phyloP scores from a whole-genome alignment of 805 yeast genomes.

The Metahyphopichia silvanorum region DNA sequence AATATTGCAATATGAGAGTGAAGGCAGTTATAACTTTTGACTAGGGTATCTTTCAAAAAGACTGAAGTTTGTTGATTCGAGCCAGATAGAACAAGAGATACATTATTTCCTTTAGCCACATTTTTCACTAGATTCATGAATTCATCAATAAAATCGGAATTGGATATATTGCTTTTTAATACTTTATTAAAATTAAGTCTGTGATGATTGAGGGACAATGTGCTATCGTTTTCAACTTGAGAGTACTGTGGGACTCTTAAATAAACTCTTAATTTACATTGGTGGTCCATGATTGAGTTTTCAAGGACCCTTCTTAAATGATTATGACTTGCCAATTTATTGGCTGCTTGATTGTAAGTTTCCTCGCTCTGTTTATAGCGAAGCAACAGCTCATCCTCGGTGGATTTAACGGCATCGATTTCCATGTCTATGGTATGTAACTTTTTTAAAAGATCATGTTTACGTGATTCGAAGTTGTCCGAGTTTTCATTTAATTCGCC shows the following conservation, averaged over 20 bases:
- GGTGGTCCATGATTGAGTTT: slow-evolving; percentile 42
- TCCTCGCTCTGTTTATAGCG: slow-evolving; percentile 14
- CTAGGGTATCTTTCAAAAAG: slow-evolving; percentile 6
- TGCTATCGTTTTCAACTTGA: background rate
- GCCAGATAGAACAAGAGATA: slow-evolving; percentile 1
- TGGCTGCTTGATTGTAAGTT: slow-evolving; percentile 16
- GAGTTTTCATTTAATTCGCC: slow-evolving; percentile 12
- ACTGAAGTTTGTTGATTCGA: background rate
- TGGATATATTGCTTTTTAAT: slow-evolving; percentile 3
- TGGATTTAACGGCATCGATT: slow-evolving; percentile 11
- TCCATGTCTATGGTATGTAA: slow-evolving; percentile 16
- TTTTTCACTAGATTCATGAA: slow-evolving; percentile 16
- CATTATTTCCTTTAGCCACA: slow-evolving; percentile 1
- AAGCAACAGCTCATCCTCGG: slow-evolving; percentile 15
- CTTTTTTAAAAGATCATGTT: slow-evolving; percentile 14
- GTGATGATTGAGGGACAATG: slow-evolving; percentile 4
- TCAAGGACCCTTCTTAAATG: slow-evolving; percentile 43
- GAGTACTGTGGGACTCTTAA: slow-evolving; percentile 5
- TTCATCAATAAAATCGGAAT: slow-evolving; percentile 16
- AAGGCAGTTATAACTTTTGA: too few species aligned
- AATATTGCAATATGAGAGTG: too few species aligned
- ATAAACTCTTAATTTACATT: slow-evolving; percentile 23
- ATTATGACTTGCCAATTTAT: slow-evolving; percentile 32
- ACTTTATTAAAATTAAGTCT: slow-evolving; percentile 16
- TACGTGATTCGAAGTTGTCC: slow-evolving; percentile 13